phyloP scores from a whole-genome alignment of 1,284 basidiomycete species.

The Boletus sp. region DNA sequence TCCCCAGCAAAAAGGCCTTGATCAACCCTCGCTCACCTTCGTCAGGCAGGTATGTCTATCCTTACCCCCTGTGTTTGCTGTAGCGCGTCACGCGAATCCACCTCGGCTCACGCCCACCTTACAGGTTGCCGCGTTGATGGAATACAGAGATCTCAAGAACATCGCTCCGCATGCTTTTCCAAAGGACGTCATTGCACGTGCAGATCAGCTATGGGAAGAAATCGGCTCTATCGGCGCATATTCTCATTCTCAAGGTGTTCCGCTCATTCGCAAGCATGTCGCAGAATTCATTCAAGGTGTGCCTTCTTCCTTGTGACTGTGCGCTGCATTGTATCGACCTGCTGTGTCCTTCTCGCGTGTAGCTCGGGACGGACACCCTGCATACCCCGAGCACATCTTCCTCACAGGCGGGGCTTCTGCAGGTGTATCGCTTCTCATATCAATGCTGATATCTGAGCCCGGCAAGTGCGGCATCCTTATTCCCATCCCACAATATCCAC shows the following conservation, averaged over 20 bases:
- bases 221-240: constrained; percentile 96
- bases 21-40: constrained; percentile 93
- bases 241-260: constrained; percentile 92
- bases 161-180: constrained; percentile 82
- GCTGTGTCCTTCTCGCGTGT: constrained; percentile 5
- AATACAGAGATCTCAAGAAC: constrained; percentile 85
- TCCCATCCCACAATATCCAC: constrained; percentile 97
- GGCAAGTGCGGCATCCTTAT: constrained; percentile 80
- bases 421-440: constrained; percentile 86
- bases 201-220: constrained; percentile 75
- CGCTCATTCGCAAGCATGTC: constrained; percentile 84
- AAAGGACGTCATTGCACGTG: constrained; percentile 80
- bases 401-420: constrained; percentile 91
- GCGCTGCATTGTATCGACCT: constrained; percentile 8
- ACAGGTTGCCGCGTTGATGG: constrained; percentile 85
- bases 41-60: constrained; percentile 71
- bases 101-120: constrained; percentile 1
- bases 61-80: constrained; percentile 1
- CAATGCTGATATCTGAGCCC: constrained; percentile 66
- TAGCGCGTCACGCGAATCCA: not conserved
- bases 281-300: constrained; percentile 74
- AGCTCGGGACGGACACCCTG: constrained; percentile 87
- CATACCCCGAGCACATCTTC: constrained; percentile 86
- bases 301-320: not conserved
- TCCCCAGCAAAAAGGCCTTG: constrained; percentile 91